phyloP scores from a whole-genome alignment of 2,329 filamentous ascomycete species.

The Hymenoscyphus fructigenus region DNA sequence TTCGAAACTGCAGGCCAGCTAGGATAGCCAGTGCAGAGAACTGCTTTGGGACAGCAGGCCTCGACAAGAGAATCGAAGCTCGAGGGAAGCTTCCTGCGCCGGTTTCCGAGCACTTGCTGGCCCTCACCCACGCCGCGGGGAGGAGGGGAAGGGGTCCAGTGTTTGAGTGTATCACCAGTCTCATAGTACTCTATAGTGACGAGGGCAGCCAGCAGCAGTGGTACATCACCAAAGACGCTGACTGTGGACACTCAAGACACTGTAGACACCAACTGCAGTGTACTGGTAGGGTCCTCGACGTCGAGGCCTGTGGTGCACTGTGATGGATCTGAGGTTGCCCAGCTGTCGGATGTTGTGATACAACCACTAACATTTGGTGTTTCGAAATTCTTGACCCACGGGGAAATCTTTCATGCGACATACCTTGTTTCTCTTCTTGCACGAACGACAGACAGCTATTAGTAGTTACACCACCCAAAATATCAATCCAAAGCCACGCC shows the following conservation, averaged over 20 bases:
- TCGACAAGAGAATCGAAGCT: not conserved
- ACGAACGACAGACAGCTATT: slow-evolving; percentile 4
- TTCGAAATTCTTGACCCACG: slow-evolving; percentile 28
- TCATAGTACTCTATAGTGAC: not conserved
- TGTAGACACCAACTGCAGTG: not conserved
- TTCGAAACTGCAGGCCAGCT: slow-evolving; percentile 9
- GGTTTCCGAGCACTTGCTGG: not conserved
- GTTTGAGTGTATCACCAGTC: slow-evolving; percentile 6
- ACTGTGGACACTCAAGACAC: not conserved
- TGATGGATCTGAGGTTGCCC: slow-evolving; percentile 2
- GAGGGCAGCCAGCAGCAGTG: not conserved
- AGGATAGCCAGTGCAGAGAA: not conserved
- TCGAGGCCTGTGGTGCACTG: not conserved
- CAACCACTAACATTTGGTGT: slow-evolving; percentile 35
- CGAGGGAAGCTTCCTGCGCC: not conserved
- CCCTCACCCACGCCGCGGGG: not conserved
- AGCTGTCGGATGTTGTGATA: slow-evolving; percentile 18
- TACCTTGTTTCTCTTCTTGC: slow-evolving; percentile 15
- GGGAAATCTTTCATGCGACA: slow-evolving; percentile 31
- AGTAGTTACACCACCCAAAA: slow-evolving; percentile 12
- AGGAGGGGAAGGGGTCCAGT: not conserved
- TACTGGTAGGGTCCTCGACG: not conserved
- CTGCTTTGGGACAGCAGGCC: not conserved
- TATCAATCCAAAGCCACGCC: slow-evolving; percentile 9
- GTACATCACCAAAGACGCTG: not conserved